Evolutionary conservation across 495 filamentous ascomycete species (phyloP).

Genomic region (Stereocaulon alpinum): DNA sequence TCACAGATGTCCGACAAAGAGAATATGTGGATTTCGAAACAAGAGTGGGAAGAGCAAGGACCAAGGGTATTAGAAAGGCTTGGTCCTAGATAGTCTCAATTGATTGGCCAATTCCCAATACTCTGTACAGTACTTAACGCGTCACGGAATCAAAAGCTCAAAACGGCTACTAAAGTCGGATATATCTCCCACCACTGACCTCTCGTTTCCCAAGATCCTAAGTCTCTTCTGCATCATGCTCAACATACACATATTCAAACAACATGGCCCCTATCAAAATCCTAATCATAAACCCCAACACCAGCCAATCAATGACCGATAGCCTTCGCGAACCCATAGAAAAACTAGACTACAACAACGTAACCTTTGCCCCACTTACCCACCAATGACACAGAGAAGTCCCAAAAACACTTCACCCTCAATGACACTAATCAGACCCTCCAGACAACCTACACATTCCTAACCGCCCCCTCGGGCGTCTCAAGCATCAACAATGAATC

Average conservation of each 20-base stretch:
- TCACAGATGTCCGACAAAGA: slow-evolving; percentile 87
- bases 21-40: slow-evolving; percentile 95
- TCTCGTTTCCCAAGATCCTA: slow-evolving; percentile 1
- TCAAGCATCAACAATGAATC: slow-evolving; percentile 41
- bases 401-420: neutral
- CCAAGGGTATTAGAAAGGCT: slow-evolving; percentile 80
- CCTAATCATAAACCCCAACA: slow-evolving; percentile 88
- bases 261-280: slow-evolving; percentile 35
- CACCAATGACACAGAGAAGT: neutral
- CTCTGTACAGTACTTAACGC: neutral
- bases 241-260: neutral
- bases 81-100: slow-evolving; percentile 51
- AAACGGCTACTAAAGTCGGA: neutral
- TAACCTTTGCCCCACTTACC: slow-evolving; percentile 20
- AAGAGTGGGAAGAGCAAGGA: slow-evolving; percentile 94
- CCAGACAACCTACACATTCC: slow-evolving; percentile 43
- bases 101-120: neutral
- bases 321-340: slow-evolving; percentile 56
- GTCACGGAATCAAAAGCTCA: neutral
- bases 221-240: slow-evolving; percentile 11
- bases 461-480: slow-evolving; percentile 41
- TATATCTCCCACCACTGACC: too few species aligned
- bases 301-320: slow-evolving; percentile 70
- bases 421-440: slow-evolving; percentile 13
- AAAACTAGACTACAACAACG: slow-evolving; percentile 36